Evolutionary conservation across 1,284 basidiomycete species (phyloP).

Genomic region (Ceratobasidium sp.): DNA sequence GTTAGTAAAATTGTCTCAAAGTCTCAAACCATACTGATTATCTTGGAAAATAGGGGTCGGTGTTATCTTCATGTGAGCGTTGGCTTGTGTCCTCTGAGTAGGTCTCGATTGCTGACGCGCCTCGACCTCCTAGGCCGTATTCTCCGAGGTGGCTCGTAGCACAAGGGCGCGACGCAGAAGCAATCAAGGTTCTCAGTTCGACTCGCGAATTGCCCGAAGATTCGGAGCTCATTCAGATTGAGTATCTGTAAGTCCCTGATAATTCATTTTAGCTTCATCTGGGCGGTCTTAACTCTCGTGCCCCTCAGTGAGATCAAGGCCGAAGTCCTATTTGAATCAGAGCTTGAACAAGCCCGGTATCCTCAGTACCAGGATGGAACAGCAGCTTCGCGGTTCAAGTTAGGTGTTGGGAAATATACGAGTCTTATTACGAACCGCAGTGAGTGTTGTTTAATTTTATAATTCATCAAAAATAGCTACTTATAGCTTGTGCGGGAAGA

Average conservation of each 20-base stretch:
- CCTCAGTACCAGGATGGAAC: slow-evolving; percentile 73
- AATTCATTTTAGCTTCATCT: background rate
- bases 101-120: background rate
- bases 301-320: slow-evolving; percentile 77
- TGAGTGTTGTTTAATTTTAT: slow-evolving; percentile 51
- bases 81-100: slow-evolving; percentile 52
- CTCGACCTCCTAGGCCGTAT: slow-evolving; percentile 24
- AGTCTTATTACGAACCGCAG: slow-evolving; percentile 65
- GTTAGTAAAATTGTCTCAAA: slow-evolving; percentile 51
- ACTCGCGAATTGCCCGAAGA: slow-evolving; percentile 68
- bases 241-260: slow-evolving; percentile 71
- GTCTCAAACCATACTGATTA: background rate
- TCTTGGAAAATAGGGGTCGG: slow-evolving; percentile 53
- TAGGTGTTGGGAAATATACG: slow-evolving; percentile 67
- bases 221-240: slow-evolving; percentile 75
- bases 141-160: slow-evolving; percentile 73
- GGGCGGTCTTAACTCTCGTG: background rate
- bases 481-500: slow-evolving; percentile 53
- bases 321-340: slow-evolving; percentile 77
- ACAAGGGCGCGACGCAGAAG: slow-evolving; percentile 77
- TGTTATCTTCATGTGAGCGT: slow-evolving; percentile 73
- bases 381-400: slow-evolving; percentile 66
- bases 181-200: slow-evolving; percentile 68
- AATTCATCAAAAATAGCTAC: slow-evolving; percentile 22
- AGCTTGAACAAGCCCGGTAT: slow-evolving; percentile 65